A percentile compares a stretch with the other conserved stretches of the same genome.
Conservation (phyloP, 2,329 filamentous ascomycete species). For the Ceratocystis diversiconidia region DNA sequence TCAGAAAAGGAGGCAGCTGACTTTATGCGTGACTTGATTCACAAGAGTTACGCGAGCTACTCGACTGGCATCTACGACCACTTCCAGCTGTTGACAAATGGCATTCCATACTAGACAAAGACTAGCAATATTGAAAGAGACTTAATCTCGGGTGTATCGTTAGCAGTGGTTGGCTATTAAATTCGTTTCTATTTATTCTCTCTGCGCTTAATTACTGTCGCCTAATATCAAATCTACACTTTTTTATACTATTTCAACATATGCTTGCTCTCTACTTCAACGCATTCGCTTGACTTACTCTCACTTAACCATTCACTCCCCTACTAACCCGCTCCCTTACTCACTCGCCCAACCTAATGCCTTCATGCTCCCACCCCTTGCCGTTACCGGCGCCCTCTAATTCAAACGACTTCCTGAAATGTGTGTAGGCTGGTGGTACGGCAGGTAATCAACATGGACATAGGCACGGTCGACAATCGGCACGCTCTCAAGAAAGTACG, state of each 20-base stretch:
- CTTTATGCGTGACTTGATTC: slow-evolving; percentile 78
- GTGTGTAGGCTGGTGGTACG: slow-evolving; percentile 47
- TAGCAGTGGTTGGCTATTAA: background rate
- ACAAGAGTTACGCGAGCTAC: slow-evolving; percentile 80
- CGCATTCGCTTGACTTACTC: no score
- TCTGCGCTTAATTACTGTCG: background rate
- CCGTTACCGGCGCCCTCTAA: background rate
- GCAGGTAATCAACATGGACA: slow-evolving; percentile 52
- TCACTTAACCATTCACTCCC: background rate
- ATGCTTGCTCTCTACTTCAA: background rate
- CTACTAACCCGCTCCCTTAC: no score
- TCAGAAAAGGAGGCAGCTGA: slow-evolving; percentile 86
- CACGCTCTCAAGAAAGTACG: slow-evolving; percentile 74
- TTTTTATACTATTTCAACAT: background rate
- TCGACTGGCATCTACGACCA: slow-evolving; percentile 94
- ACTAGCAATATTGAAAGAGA: background rate
- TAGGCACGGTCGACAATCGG: slow-evolving; percentile 63
- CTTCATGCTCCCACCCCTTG: background rate
- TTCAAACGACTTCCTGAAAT: slow-evolving; percentile 26
- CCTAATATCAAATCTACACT: background rate
- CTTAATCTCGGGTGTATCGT: no score
- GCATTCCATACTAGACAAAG: slow-evolving; percentile 68
- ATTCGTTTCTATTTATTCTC: slow-evolving; percentile 7
- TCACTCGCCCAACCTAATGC: background rate
- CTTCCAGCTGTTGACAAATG: slow-evolving; percentile 93